Conservation (phyloP, 106 monocot species). For the Chionographis japonica region DNA sequence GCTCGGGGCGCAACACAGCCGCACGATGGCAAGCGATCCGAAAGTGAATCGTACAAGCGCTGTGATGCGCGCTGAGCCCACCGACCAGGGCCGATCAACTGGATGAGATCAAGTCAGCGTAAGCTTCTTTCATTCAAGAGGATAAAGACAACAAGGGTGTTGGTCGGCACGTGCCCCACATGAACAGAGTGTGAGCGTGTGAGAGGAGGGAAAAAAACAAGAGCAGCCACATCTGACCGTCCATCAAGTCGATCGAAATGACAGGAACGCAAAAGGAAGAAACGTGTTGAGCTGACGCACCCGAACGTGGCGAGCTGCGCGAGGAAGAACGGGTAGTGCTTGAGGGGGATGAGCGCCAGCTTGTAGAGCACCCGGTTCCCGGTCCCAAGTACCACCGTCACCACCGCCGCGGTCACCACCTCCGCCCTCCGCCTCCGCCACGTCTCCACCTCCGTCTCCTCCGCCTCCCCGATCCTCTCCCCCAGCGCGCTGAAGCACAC, state of each 20-base stretch:
- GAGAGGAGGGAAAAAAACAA: no score
- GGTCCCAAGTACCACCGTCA: conserved; percentile 65
- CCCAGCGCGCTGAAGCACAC: conserved; percentile 25
- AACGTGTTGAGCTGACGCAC: conserved; percentile 15
- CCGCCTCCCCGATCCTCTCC: conserved; percentile 25
- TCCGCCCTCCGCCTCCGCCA: conserved; percentile 25
- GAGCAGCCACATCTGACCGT: neutral
- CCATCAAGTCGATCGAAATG: neutral
- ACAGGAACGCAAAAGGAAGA: neutral
- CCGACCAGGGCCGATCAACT: no score
- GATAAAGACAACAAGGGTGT: no score
- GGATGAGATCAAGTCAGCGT: no score
- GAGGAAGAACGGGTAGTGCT: conserved; percentile 89
- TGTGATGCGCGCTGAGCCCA: no score
- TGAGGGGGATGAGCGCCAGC: conserved; percentile 83
- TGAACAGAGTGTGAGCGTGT: no score
- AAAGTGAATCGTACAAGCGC: no score
- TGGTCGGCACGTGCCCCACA: no score
- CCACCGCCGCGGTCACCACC: conserved; percentile 55
- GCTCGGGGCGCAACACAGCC: no score
- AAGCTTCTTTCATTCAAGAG: no score
- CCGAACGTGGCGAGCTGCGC: conserved; percentile 93
- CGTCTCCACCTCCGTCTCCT: conserved; percentile 9
- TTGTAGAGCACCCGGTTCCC: conserved; percentile 85
- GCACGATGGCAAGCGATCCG: no score